phyloP scores from a whole-genome alignment of 176 grass and related monocot species.

The Cymbopogon citratus region DNA sequence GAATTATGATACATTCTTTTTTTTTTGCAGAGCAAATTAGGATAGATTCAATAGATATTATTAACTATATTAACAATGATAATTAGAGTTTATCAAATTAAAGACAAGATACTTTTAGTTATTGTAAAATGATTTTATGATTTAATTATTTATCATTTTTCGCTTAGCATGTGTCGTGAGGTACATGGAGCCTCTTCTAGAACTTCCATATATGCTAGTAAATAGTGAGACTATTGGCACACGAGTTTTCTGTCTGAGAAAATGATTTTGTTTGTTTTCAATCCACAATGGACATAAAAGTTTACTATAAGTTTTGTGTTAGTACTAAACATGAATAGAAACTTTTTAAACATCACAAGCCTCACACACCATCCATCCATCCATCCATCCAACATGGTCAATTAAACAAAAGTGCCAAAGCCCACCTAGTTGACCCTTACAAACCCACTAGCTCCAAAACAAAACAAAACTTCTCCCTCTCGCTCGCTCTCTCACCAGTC shows the following conservation, averaged over 20 bases:
- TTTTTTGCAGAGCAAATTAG: no score
- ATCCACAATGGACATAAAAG: background rate
- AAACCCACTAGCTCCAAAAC: conserved; percentile 14
- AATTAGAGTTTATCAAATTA: no score
- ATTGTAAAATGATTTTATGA: background rate
- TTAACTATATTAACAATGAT: no score
- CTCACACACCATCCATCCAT: background rate
- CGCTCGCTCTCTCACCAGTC: background rate
- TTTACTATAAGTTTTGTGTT: no score
- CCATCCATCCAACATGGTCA: conserved; percentile 29
- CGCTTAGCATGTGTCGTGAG: background rate
- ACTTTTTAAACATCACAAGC: background rate
- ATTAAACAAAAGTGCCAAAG: conserved; percentile 29
- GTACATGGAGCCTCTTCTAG: background rate
- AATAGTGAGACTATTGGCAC: background rate
- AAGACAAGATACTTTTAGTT: no score
- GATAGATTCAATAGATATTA: no score
- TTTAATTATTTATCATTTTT: background rate
- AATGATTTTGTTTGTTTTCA: background rate
- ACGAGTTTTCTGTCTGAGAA: background rate
- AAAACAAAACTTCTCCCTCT: background rate
- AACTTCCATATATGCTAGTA: background rate
- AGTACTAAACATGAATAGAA: background rate
- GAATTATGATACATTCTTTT: no score
- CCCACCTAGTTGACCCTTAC: conserved; percentile 52